Evolutionary conservation across 495 filamentous ascomycete species (phyloP), one percentile per base, ranked within the genome.

Genomic region (Stereocaulon alpinum): DNA sequence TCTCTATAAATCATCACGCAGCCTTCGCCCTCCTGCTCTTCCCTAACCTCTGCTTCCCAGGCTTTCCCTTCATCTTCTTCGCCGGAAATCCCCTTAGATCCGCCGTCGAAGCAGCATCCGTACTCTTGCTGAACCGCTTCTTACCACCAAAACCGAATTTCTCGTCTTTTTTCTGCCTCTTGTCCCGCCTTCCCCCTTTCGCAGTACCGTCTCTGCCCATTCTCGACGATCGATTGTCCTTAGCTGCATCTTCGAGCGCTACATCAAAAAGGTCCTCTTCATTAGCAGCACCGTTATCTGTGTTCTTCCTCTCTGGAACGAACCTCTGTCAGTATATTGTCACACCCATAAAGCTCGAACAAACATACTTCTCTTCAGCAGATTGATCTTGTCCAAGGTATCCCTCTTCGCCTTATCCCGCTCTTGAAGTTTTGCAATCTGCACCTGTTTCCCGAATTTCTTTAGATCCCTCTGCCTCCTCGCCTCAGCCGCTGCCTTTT

Each of bases 381-480:
- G 73, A 72, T 88, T 88, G 67, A 98, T 94, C 82, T 94, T 96
- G 63, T 96, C 93, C 66, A 97, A 71, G 15, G 86, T 89, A 64
- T 93, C 86, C 67, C 83, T 83, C 85, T 95, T 95, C 72, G 84
- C 86, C 80, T 91, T 95, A 50, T 84, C 82, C 29, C 93, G 74
- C 78, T 97, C 92, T 73, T 95, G 91, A 75, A 92, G 70, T 80
- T 95, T 96, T 61, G 89, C 91, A 63, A 95, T 84, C 79, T 98
- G 93, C 61, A 97, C 93, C 75, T 95, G 88, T 77, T 98, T 98
- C 63, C 93, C 93, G 74, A 97, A 98, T 74, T 96, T 97, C 85
- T 95, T 97, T 63, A 96, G 76, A 74, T 98, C 93, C 60, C 93
- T 79, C 78, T 88, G 90, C 75, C 87, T 87, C 69, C 89, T 82